A percentile compares a stretch with the other conserved stretches of the same genome.
Evolutionary conservation across 148 eudicot species (phyloP).

Genomic region (Suaeda aralocaspica): DNA sequence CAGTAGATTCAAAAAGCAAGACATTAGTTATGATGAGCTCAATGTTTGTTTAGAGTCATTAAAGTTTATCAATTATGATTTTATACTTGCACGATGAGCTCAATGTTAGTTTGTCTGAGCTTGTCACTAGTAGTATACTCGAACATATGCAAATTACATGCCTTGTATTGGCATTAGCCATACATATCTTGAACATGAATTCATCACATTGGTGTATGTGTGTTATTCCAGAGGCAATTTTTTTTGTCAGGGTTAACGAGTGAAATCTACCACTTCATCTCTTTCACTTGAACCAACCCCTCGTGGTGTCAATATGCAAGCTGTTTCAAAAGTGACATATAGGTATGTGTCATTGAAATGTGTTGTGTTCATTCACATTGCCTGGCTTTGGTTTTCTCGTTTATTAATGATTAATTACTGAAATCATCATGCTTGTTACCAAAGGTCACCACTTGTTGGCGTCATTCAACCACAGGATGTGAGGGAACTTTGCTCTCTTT

Average conservation of each 20-base stretch:
- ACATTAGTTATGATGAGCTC: too few species aligned
- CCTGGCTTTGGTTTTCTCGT: not conserved
- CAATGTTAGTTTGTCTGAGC: not conserved
- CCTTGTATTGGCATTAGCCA: not conserved
- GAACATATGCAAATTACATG: not conserved
- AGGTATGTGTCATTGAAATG: slow-evolving; percentile 44
- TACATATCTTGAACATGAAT: not conserved
- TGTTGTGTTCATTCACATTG: too few species aligned
- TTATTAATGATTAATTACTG: not conserved
- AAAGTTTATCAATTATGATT: not conserved
- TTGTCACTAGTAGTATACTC: not conserved
- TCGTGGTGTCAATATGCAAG: slow-evolving; percentile 25
- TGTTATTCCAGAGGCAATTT: not conserved
- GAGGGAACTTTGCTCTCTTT: slow-evolving; percentile 57
- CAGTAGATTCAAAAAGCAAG: too few species aligned
- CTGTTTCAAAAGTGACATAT: slow-evolving; percentile 36
- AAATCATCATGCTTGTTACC: not conserved
- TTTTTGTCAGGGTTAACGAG: slow-evolving; percentile 32
- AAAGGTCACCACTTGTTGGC: slow-evolving; percentile 55
- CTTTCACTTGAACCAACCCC: slow-evolving; percentile 25
- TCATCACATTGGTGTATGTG: not conserved
- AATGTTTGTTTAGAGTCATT: too few species aligned
- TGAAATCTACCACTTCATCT: slow-evolving; percentile 24
- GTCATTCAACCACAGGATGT: slow-evolving; percentile 42
- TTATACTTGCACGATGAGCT: not conserved